Evolutionary conservation across 805 yeast species (phyloP).

Genomic region (Saccharomycopsis babjevae): DNA sequence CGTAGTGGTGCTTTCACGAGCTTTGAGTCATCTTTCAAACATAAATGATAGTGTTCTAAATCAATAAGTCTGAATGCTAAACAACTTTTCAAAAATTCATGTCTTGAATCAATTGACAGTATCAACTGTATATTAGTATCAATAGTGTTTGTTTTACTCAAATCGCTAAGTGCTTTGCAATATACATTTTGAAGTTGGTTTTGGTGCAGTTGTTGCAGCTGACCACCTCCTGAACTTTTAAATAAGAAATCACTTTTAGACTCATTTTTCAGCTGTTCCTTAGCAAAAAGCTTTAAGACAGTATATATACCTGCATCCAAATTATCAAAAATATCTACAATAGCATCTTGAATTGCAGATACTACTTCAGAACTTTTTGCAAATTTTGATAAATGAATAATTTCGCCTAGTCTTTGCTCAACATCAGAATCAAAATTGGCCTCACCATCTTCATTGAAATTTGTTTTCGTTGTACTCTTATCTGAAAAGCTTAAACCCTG

Average conservation of each 20-base stretch:
- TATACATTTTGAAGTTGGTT: constrained; percentile 27
- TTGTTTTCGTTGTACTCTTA: neutral
- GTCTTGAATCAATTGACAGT: constrained; percentile 37
- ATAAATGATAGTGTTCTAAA: constrained; percentile 24
- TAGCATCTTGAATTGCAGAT: constrained; percentile 5
- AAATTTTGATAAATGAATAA: neutral
- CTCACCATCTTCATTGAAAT: neutral
- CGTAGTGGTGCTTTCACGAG: constrained; percentile 27
- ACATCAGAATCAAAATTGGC: neutral
- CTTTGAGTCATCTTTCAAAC: constrained; percentile 31
- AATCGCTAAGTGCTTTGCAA: constrained; percentile 34
- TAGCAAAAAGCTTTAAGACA: constrained; percentile 19
- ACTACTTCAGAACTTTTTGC: constrained; percentile 2
- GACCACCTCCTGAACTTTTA: constrained; percentile 16
- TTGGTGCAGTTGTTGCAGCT: constrained; percentile 23
- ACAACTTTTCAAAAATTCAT: constrained; percentile 39
- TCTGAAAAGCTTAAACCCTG: neutral
- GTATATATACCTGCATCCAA: constrained; percentile 30
- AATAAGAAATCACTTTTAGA: constrained; percentile 22
- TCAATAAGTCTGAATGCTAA: constrained; percentile 32
- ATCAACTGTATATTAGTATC: neutral
- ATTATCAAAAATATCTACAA: constrained; percentile 19
- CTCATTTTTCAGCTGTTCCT: constrained; percentile 15
- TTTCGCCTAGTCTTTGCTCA: neutral
- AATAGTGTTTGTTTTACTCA: neutral